Conservation (phyloP, 2,329 filamentous ascomycete genomes). For the Diplodia mutila region DNA sequence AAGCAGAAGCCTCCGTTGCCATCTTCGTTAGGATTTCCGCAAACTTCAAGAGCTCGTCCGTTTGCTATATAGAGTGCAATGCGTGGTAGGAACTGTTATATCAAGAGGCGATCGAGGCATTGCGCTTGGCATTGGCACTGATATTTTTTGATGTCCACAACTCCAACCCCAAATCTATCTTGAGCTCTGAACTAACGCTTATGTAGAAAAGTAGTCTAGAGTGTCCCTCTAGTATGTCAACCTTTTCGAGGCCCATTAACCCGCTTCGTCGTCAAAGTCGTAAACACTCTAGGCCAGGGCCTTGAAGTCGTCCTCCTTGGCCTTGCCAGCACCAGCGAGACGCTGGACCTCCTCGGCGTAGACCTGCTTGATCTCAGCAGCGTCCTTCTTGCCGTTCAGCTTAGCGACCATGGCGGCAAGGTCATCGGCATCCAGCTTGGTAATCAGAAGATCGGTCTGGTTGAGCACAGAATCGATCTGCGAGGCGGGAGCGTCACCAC, state of each 20-base stretch:
- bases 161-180: slow-evolving; percentile 4
- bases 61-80: background rate
- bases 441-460: slow-evolving; percentile 85
- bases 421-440: slow-evolving; percentile 89
- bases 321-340: slow-evolving; percentile 79
- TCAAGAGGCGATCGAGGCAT: background rate
- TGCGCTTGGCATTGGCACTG: background rate
- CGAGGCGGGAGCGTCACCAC: slow-evolving; percentile 69
- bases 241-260: slow-evolving; percentile 2
- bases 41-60: background rate
- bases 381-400: slow-evolving; percentile 76
- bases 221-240: background rate
- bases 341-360: slow-evolving; percentile 79
- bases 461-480: slow-evolving; percentile 81
- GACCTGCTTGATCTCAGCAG: slow-evolving; percentile 80
- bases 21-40: too few species aligned
- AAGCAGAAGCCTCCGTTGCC: too few species aligned
- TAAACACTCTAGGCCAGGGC: slow-evolving; percentile 44
- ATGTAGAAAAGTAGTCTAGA: background rate
- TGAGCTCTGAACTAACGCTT: slow-evolving; percentile 1
- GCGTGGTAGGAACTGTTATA: too few species aligned
- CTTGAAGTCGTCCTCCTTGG: slow-evolving; percentile 83
- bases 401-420: slow-evolving; percentile 80
- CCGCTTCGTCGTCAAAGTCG: background rate
- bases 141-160: background rate